These are phyloP conservation scores for Melanogaster broomeanus DNA, from an alignment of 768 basidiomycete genomes.

Conservation along the genomic window DNA sequence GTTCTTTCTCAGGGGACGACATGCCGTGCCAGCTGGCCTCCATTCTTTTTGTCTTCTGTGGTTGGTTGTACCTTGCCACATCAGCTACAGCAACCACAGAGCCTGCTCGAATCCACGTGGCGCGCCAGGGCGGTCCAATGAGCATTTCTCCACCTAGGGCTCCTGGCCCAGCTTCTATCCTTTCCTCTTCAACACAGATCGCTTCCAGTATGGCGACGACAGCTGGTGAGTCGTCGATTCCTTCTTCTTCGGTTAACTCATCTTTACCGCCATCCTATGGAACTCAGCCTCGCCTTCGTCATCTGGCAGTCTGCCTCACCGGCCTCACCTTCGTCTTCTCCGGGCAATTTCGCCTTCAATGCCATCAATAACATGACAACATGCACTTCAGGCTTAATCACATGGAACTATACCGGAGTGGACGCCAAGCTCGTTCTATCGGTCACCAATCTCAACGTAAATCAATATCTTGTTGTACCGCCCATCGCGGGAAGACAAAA, in stretches of 20 bases:
- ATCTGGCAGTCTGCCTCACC: conserved; percentile 1
- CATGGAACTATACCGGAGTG: conserved; percentile 44
- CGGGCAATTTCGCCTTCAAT: conserved; percentile 20
- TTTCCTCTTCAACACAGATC: conserved; percentile 3
- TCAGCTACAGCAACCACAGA: conserved; percentile 11
- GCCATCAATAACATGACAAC: conserved; percentile 34
- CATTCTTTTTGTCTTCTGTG: conserved; percentile 1
- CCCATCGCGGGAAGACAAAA: conserved; percentile 1
- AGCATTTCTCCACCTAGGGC: neutral
- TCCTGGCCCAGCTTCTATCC: conserved; percentile 8
- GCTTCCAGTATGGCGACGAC: conserved; percentile 15
- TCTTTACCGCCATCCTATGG: conserved; percentile 6
- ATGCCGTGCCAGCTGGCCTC: conserved; percentile 13
- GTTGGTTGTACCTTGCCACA: conserved; percentile 11
- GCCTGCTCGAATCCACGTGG: conserved; percentile 17
- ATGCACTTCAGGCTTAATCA: conserved; percentile 33
- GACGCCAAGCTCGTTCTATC: conserved; percentile 31
- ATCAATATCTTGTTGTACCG: conserved; percentile 19
- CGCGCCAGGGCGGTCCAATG: conserved; percentile 21
- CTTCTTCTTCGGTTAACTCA: conserved; percentile 8
- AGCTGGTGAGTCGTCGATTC: conserved; percentile 12
- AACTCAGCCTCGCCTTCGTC: conserved; percentile 7
- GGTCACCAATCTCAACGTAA: conserved; percentile 42
- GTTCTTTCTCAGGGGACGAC: conserved; percentile 1
- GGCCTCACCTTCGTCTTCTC: conserved; percentile 10